A percentile compares a stretch with the other conserved stretches of the same genome.
phyloP scores from a whole-genome alignment of 2,329 filamentous ascomycete genomes.

The Aspergillus japonicus region DNA sequence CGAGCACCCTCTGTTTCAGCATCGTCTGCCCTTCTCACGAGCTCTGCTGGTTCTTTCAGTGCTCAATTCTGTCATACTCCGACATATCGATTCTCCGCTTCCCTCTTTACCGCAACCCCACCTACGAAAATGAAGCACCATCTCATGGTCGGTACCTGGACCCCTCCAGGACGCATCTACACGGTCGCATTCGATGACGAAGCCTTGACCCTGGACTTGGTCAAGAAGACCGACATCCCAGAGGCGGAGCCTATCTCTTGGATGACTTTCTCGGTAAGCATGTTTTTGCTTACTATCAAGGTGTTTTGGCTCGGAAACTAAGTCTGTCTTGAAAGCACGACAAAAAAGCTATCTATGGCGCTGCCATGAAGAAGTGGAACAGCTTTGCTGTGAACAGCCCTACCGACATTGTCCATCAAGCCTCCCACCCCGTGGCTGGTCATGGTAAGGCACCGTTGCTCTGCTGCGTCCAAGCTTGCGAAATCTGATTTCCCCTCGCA shows the following conservation, averaged over 20 bases:
- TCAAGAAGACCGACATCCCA: slow-evolving; percentile 79
- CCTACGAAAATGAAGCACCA: slow-evolving; percentile 71
- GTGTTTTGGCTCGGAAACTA: not conserved
- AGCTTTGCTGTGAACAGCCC: slow-evolving; percentile 75
- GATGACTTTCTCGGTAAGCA: slow-evolving; percentile 82
- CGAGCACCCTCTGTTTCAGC: not conserved
- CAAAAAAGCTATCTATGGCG: slow-evolving; percentile 82
- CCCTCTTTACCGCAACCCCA: not conserved
- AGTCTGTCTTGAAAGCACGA: slow-evolving; percentile 57
- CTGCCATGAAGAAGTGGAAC: slow-evolving; percentile 91
- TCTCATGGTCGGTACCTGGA: slow-evolving; percentile 91
- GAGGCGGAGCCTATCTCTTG: slow-evolving; percentile 85
- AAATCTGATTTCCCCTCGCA: slow-evolving; percentile 35
- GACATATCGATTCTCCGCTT: not conserved
- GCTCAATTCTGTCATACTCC: not conserved
- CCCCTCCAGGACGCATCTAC: slow-evolving; percentile 83
- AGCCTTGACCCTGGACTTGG: slow-evolving; percentile 67
- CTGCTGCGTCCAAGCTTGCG: not conserved
- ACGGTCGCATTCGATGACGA: slow-evolving; percentile 86
- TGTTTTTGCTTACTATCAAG: not conserved
- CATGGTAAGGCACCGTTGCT: slow-evolving; percentile 57
- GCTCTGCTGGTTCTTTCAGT: not conserved
- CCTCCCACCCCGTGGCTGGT: slow-evolving; percentile 72
- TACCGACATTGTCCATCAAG: slow-evolving; percentile 71
- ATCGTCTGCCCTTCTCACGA: not conserved